Base-by-base conservation (phyloP, 192 early-diverging fungal species). In the Entophlyctis luteolus region DNA sequence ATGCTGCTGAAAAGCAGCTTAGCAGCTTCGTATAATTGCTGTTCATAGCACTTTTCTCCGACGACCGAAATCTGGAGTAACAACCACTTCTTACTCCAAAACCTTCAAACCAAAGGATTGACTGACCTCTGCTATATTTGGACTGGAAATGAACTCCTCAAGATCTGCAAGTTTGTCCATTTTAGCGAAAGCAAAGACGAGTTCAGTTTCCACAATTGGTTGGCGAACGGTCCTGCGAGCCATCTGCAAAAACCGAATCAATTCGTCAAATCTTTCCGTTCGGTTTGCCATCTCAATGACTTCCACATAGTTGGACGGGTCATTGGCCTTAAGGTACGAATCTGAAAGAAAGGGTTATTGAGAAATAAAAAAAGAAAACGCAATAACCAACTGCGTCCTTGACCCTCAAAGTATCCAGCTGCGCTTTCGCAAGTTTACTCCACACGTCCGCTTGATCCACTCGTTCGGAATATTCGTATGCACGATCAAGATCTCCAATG, bases 301-400 rank as follows among this genome's bases (percentile, higher is more conserved):
- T 70, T 98, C 95, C 38, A 73, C 79, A 59, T 87, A 93, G 81
- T 97, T 94, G 56, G 75, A 77, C 2, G 91, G 86, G 70, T 99
- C 97, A 65, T 93, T 89, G 12, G 97, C 93, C 68, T 93, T 93
- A 67, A 97, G 88, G 73, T 99, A 99, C 34, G 95, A 98, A 69
- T 95, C 91, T 84, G 37, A n/a, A 10, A 32, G 18, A 22, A 31
- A 63, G 28, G 46, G 4, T 48, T 3, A 29, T 49, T 67, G 20
- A 23, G 8, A 1, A 29, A 72, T 16, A 16, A 31, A 12, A 22
- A 28, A 6, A 48, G 42, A 70, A 29, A 53, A 66, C 33, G 14
- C 34, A 32, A 67, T 23, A 60, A 86, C 84, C 80, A 57, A 99
- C 94, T 29, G 97, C 88, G 56, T 98, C 97, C 79, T 93, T 91